These are phyloP conservation scores for Candida neerlandica DNA, from an alignment of 1,139 yeast species.

Conservation along the genomic window DNA sequence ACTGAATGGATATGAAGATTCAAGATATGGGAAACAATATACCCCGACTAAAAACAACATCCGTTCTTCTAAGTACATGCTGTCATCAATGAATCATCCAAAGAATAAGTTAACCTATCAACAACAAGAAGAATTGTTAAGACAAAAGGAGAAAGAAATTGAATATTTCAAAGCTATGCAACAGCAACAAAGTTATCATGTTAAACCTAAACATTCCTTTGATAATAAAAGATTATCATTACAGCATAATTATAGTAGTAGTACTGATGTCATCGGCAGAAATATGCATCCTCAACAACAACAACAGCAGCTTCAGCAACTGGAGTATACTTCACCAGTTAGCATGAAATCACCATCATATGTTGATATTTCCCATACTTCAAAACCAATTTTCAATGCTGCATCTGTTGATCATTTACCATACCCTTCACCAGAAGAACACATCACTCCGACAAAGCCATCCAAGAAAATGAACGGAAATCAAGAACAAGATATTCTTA, in stretches of 20 bases:
- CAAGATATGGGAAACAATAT: conserved; percentile 10
- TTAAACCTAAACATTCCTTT: conserved; percentile 19
- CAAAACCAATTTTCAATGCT: conserved; percentile 21
- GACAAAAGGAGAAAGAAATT: conserved; percentile 33
- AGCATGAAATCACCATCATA: conserved; percentile 12
- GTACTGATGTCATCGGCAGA: conserved; percentile 5
- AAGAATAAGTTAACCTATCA: conserved; percentile 21
- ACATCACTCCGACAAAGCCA: conserved; percentile 20
- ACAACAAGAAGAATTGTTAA: conserved; percentile 21
- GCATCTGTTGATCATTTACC: conserved; percentile 25
- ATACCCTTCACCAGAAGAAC: conserved; percentile 22
- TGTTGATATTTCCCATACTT: conserved; percentile 8
- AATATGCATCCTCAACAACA: background rate
- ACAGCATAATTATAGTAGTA: conserved; percentile 12
- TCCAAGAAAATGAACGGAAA: conserved; percentile 9
- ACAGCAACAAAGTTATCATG: conserved; percentile 34
- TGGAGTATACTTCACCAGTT: conserved; percentile 2
- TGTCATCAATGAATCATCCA: conserved; percentile 24
- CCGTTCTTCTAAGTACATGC: conserved; percentile 22
- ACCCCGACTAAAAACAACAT: conserved; percentile 19
- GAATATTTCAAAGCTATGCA: conserved; percentile 35
- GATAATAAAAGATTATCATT: conserved; percentile 23
- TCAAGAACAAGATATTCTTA: conserved; percentile 16
- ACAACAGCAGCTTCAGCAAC: background rate
- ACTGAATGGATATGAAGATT: conserved; percentile 5